phyloP scores from a whole-genome alignment of 2,329 filamentous ascomycete genomes.

The Exophiala bonariae region DNA sequence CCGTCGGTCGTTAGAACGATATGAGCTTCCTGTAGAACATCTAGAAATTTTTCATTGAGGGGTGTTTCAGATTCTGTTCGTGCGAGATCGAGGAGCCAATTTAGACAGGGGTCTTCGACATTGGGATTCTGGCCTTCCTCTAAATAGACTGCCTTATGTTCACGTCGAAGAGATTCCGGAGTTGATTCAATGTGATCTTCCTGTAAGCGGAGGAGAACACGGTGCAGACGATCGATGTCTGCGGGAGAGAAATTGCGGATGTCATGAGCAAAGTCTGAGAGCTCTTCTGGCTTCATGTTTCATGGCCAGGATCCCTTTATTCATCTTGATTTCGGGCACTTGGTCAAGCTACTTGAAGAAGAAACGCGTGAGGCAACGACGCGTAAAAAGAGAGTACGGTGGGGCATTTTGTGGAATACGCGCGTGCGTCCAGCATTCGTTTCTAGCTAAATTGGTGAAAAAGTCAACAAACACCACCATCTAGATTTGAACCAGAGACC shows the following conservation, averaged over 20 bases:
- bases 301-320: neutral
- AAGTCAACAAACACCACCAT: too few species aligned
- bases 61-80: constrained; percentile 7
- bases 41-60: constrained; percentile 21
- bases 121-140: constrained; percentile 4
- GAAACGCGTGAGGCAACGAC: too few species aligned
- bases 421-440: too few species aligned
- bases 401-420: too few species aligned
- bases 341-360: too few species aligned
- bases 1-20: constrained; percentile 17
- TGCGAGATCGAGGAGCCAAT: constrained; percentile 15
- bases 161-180: constrained; percentile 3
- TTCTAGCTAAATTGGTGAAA: too few species aligned
- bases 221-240: constrained; percentile 20
- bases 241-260: constrained; percentile 10
- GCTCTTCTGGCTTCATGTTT: constrained; percentile 17
- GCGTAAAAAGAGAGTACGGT: too few species aligned
- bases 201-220: constrained; percentile 14
- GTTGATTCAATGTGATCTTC: constrained; percentile 8
- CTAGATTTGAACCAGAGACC: too few species aligned
- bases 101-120: constrained; percentile 10
- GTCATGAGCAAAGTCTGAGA: constrained; percentile 11
- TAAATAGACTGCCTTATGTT: constrained; percentile 8
- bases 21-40: constrained; percentile 19
- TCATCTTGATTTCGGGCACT: neutral